Evolutionary conservation across 257 asterid genomes (phyloP).

Genomic region (Solanum megistacrolobum): DNA sequence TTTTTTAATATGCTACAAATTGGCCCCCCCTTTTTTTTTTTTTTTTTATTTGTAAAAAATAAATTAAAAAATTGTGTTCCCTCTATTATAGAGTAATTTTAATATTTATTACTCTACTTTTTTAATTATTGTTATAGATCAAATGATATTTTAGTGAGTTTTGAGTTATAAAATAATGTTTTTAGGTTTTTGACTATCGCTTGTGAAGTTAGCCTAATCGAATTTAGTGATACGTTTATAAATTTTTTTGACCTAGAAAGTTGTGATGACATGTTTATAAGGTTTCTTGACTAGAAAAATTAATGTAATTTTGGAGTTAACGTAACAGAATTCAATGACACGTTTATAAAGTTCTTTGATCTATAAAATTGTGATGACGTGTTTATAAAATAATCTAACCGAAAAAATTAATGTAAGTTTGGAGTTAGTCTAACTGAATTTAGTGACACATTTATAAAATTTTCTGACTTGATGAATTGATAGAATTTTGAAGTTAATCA

Average conservation of each 20-base stretch:
- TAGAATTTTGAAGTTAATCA: neutral
- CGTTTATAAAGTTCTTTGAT: neutral
- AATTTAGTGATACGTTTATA: neutral
- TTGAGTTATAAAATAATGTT: neutral
- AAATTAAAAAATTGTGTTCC: neutral
- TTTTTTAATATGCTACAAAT: neutral
- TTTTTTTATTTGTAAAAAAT: neutral
- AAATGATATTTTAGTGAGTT: neutral
- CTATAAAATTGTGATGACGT: neutral
- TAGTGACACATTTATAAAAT: neutral
- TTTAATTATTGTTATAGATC: neutral
- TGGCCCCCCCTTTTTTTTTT: neutral
- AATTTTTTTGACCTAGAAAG: neutral
- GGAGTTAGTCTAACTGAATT: neutral
- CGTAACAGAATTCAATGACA: neutral
- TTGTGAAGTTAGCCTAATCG: neutral
- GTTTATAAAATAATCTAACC: too few species aligned
- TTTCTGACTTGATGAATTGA: neutral
- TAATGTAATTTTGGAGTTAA: neutral
- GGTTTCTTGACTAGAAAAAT: neutral
- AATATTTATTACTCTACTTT: neutral
- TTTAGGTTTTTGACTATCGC: neutral
- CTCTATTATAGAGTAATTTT: neutral
- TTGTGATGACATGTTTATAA: neutral
- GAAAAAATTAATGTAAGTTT: too few species aligned